Percentiles rank a stretch among this genome's conserved stretches.
These are phyloP conservation scores for Wickerhamiella sorbophila DNA, from an alignment of 805 yeast genomes.

Conservation along the genomic window DNA sequence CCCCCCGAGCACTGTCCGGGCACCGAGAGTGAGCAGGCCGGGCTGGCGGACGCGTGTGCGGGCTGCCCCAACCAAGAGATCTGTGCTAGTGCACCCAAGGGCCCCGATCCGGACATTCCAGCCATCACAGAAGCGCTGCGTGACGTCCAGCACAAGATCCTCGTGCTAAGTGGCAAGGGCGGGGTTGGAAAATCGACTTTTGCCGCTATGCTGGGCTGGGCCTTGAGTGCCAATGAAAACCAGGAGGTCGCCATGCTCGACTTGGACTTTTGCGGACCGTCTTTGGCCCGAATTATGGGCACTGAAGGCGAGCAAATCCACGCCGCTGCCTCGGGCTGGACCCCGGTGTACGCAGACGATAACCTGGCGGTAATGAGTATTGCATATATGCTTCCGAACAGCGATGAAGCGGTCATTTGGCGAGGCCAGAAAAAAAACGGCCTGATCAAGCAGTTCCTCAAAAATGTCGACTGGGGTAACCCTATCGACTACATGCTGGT, in stretches of 20 bases:
- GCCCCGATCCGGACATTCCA: constrained; percentile 90
- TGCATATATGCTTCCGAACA: constrained; percentile 85
- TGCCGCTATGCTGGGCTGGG: constrained; percentile 94
- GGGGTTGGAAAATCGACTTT: constrained; percentile 95
- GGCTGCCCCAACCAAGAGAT: constrained; percentile 92
- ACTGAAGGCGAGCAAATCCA: constrained; percentile 77
- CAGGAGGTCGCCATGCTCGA: constrained; percentile 94
- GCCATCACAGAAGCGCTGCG: constrained; percentile 52
- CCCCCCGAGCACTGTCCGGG: constrained; percentile 99
- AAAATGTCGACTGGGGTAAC: constrained; percentile 88
- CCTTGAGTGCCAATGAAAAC: constrained; percentile 59
- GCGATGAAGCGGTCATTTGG: constrained; percentile 92
- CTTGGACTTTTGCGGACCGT: constrained; percentile 94
- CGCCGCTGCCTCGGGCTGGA: constrained; percentile 85
- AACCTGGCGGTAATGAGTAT: constrained; percentile 92
- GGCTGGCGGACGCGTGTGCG: constrained; percentile 81
- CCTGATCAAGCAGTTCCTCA: constrained; percentile 79
- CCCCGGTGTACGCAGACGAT: constrained; percentile 91
- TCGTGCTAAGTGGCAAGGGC: constrained; percentile 56
- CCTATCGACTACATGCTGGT: constrained; percentile 62
- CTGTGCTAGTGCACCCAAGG: constrained; percentile 69
- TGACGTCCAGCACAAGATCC: constrained; percentile 58
- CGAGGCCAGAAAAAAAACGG: constrained; percentile 93
- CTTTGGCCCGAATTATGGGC: constrained; percentile 88
- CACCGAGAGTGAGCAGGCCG: constrained; percentile 88